Base-by-base conservation (phyloP, 176 grass and related monocot species). In the Cenchrus purpureus region DNA sequence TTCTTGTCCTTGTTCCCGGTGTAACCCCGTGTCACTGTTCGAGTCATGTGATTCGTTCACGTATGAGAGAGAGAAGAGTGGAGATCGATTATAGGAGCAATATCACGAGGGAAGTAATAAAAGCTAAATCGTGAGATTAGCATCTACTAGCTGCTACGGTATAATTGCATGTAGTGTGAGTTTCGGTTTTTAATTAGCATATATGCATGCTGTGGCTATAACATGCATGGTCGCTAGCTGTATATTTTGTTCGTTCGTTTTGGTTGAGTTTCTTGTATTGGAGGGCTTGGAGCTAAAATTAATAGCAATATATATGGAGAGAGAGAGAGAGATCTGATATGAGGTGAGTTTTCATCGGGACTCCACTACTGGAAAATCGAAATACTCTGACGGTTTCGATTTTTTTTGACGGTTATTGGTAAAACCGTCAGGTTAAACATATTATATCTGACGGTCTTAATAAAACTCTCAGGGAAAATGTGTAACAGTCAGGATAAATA, bases 1-100 rank as follows among this genome's bases (percentile, higher is more conserved):
- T 75, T 87, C n/a, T 76, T 90, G 84, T 79, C 74, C 12, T 61
- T 87, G 84, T 87, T 87, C 68, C 80, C 52, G 76, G 80, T 80
- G 80, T 84, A 84, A 79, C 67, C 67, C 43, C 68, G 74, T 55
- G 61, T 64, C 62, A 83, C 74, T 83, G 68, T 91, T 74, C 49
- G n/a, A 62, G 80, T 84, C 80, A 79, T 91, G 85, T 79, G 85
- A 80, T 91, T 83, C 64, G 29, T 83, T 67, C 60, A 34, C 67
- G 82, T 62, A 49, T 60, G 74, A 59, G 68, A 49, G 15, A 28
- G 3, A 54, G 17, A 44, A 52, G 40, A 28, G 78, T 22, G 9
- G 60, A 75, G 80, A 62, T 61, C 66, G 80, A 45, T 45, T 48
- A 54, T 28, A 6, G 57, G 56, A 40, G 68, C 20, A 59, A 82